Percentiles rank a stretch among this genome's conserved stretches.
phyloP scores from a whole-genome alignment of 352 stramenopile species.

The Pythium brachiatum region DNA sequence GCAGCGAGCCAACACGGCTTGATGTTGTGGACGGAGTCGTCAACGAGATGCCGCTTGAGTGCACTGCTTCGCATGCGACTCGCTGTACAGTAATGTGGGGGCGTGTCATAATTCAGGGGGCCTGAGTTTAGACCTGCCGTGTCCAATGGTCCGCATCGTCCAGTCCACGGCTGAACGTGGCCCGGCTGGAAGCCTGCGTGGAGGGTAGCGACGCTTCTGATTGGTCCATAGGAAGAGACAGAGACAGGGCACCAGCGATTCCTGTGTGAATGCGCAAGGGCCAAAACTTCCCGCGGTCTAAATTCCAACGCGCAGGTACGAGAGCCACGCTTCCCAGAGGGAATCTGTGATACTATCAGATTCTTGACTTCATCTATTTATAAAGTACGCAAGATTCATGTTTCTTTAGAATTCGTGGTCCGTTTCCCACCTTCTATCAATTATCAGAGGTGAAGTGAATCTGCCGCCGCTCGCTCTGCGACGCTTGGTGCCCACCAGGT shows the following conservation, averaged over 20 bases:
- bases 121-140: background rate
- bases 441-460: conserved; percentile 10
- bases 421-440: background rate
- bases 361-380: conserved; percentile 13
- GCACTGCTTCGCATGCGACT: background rate
- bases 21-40: too few species aligned
- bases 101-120: background rate
- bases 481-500: conserved; percentile 1
- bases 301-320: background rate
- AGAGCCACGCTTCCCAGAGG: background rate
- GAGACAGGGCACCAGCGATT: conserved; percentile 10
- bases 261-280: conserved; percentile 11
- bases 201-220: background rate
- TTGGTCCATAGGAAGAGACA: conserved; percentile 1
- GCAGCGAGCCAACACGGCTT: background rate
- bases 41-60: background rate
- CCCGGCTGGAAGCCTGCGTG: background rate
- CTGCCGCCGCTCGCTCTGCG: background rate
- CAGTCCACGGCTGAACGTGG: background rate
- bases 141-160: conserved; percentile 4
- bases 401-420: background rate
- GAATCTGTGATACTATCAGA: conserved; percentile 22
- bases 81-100: too few species aligned
- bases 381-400: conserved; percentile 10
- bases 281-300: background rate